These are phyloP conservation scores for Oryza officinalis DNA, from an alignment of 176 grass and related monocot genomes.

Conservation along the genomic window DNA sequence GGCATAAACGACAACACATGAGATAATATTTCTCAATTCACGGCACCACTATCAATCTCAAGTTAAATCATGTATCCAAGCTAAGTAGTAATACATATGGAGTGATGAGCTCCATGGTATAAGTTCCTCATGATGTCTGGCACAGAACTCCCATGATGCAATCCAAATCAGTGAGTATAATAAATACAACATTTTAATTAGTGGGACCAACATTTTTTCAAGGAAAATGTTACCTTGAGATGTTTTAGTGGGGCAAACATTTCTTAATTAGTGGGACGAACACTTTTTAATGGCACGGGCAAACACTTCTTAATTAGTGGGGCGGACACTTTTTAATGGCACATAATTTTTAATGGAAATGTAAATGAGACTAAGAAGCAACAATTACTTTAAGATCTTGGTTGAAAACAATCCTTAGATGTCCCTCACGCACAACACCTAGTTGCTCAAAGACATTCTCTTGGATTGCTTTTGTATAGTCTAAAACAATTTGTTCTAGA, in stretches of 20 bases:
- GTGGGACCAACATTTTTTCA: no score
- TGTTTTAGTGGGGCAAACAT: no score
- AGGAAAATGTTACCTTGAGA: no score
- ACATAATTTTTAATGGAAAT: neutral
- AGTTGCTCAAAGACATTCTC: constrained; percentile 98
- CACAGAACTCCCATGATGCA: constrained; percentile 96
- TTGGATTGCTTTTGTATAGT: constrained; percentile 96
- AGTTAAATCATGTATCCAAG: constrained; percentile 1
- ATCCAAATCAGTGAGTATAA: constrained; percentile 55
- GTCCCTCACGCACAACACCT: constrained; percentile 92
- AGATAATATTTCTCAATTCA: neutral
- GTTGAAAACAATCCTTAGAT: constrained; percentile 97
- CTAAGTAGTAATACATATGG: constrained; percentile 63
- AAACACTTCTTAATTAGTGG: neutral
- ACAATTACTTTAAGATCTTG: constrained; percentile 84
- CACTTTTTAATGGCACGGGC: neutral
- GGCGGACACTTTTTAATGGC: neutral
- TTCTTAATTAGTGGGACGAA: neutral
- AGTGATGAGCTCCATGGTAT: constrained; percentile 90
- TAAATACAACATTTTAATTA: constrained; percentile 13
- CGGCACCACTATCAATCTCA: neutral
- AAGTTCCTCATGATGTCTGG: constrained; percentile 89
- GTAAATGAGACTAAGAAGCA: constrained; percentile 20
- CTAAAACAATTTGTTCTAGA: constrained; percentile 94
- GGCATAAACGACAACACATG: neutral